These are phyloP conservation scores for Ammopiptanthus mongolicus DNA, from an alignment of 306 rosid genomes.

Conservation along the genomic window DNA sequence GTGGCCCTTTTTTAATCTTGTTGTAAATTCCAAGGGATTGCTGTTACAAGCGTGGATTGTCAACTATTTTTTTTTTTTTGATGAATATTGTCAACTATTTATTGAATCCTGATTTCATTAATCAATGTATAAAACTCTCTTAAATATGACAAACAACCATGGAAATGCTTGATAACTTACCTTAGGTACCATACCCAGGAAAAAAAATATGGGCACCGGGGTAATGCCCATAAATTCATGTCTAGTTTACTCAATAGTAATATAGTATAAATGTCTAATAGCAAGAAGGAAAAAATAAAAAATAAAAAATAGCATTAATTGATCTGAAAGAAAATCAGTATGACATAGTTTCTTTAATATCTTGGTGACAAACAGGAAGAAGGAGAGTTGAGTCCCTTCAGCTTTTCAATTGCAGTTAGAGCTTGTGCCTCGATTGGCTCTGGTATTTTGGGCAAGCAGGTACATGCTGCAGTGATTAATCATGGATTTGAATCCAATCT, in stretches of 20 bases:
- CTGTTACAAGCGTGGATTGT: neutral
- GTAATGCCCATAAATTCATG: neutral
- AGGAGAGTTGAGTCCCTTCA: slow-evolving; percentile 50
- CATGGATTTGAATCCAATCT: slow-evolving; percentile 49
- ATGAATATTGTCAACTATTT: neutral
- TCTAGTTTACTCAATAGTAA: neutral
- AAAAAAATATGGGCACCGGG: neutral
- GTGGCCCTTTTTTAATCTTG: no score
- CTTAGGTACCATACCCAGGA: neutral
- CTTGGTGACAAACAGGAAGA: slow-evolving; percentile 56
- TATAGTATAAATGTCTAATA: neutral
- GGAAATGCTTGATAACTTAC: neutral
- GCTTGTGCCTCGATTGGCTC: slow-evolving; percentile 58
- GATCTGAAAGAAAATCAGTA: neutral
- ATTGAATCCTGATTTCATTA: neutral
- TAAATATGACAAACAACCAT: neutral
- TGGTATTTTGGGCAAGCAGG: slow-evolving; percentile 47
- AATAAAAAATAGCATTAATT: neutral
- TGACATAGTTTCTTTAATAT: neutral
- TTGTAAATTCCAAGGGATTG: neutral
- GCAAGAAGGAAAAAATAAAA: neutral
- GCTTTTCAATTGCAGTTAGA: slow-evolving; percentile 74
- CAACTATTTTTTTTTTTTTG: no score
- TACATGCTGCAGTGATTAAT: slow-evolving; percentile 64
- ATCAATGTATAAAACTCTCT: neutral